Evolutionary conservation across 2,329 filamentous ascomycete species (phyloP), one percentile per base, ranked within the genome.

Genomic region (Hypoxylon sp.): DNA sequence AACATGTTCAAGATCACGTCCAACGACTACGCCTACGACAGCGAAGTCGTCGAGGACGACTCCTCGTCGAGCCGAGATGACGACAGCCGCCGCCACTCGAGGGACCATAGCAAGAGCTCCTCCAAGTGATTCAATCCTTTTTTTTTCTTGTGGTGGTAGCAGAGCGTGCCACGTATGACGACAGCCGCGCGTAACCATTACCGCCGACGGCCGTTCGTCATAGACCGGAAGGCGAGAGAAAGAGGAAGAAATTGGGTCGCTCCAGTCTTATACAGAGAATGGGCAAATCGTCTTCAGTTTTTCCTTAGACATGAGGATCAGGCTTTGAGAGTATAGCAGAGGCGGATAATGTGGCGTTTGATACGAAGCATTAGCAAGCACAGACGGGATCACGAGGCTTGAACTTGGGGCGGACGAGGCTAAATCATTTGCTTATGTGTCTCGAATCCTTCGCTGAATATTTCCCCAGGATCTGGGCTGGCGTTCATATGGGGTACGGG

Each of bases 1-100:
- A 57, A 67, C 24, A 29, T 53, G 31, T 59, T 60, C 48, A 55
- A 52, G 29, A 46, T 47, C 17, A 35, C 41, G 8, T 47, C 48
- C 7, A 52, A 54, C 29, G 54, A 60, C 45, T 52, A 56, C 45
- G 35, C 48, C 7, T 56, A 56, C 47, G 54, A 61, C 31, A 59
- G 53, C 47, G 60, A 55, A 8, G 48, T 40, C 11, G 45, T 29
- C 17, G 50, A 45, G 21, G 18, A 31, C 18, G 37, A 23, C 21
- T 23, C 23, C 45, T 26, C 40, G 41, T 58, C 58, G 26, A 56
- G 53, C 27, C 52, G 42, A 13, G 57, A 53, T n/a, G 54, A 55
- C 15, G 50, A 55, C 15, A 27, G 38, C 11, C 53, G 43, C 13
- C 29, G 29, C 7, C 48, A 46, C 24, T 24, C 55, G 9, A 45